Conservation (phyloP, 73 alveolate species). For the Tetrahymena borealis region DNA sequence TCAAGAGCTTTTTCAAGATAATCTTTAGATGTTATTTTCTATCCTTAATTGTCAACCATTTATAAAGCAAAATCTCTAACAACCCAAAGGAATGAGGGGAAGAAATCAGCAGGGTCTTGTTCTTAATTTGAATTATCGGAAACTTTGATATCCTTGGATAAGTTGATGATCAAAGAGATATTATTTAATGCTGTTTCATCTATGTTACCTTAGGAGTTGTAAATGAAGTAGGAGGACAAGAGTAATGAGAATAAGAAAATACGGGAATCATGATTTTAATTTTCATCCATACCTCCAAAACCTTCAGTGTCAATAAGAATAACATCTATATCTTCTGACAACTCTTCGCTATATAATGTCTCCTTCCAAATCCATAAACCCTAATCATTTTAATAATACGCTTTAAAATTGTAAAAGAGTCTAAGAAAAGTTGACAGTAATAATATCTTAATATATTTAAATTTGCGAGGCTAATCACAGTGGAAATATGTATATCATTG, state of each 20-base stretch:
- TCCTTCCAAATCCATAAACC: conserved; percentile 46
- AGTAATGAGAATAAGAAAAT: conserved; percentile 82
- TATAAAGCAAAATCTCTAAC: conserved; percentile 93
- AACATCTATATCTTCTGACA: conserved; percentile 63
- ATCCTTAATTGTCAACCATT: conserved; percentile 78
- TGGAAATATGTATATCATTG: background rate
- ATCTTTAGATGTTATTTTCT: conserved; percentile 81
- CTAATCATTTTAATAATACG: background rate
- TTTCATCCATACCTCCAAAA: conserved; percentile 92
- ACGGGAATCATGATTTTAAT: conserved; percentile 90
- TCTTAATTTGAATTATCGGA: conserved; percentile 64
- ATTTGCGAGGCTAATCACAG: background rate
- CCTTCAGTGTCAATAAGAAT: conserved; percentile 88
- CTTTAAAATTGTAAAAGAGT: background rate
- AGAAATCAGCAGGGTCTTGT: conserved; percentile 80
- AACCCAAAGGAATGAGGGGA: conserved; percentile 94
- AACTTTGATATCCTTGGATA: conserved; percentile 61
- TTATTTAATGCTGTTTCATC: conserved; percentile 71
- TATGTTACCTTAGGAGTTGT: conserved; percentile 86
- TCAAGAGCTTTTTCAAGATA: conserved; percentile 90
- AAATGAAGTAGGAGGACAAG: conserved; percentile 73
- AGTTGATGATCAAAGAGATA: conserved; percentile 51
- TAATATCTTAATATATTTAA: background rate
- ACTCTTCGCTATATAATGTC: conserved; percentile 58
- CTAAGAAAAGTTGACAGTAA: background rate